phyloP scores from a whole-genome alignment of 2,329 filamentous ascomycete species.

The Ophiostoma triangulosporum region DNA sequence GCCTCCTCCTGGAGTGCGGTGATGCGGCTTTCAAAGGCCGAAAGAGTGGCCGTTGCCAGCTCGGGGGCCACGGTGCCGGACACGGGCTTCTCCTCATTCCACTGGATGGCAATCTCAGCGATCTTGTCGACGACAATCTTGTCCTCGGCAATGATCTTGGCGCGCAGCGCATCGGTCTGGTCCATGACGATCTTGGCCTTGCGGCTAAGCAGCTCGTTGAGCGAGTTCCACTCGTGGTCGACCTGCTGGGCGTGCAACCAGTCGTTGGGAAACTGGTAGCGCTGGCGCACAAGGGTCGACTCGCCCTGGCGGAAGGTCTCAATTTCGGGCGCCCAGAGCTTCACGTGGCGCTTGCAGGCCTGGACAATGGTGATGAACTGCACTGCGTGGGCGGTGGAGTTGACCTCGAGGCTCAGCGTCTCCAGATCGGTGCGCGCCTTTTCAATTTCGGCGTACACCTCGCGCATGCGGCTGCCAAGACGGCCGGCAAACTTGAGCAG shows the following conservation, averaged over 20 bases:
- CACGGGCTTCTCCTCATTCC: constrained; percentile 94
- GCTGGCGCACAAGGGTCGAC: constrained; percentile 76
- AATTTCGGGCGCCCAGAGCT: constrained; percentile 88
- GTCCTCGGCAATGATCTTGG: constrained; percentile 91
- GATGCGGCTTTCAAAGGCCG: constrained; percentile 71
- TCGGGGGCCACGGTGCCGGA: constrained; percentile 88
- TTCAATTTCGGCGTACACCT: constrained; percentile 83
- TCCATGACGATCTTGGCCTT: constrained; percentile 95
- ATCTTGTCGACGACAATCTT: constrained; percentile 84
- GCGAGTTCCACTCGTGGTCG: constrained; percentile 84
- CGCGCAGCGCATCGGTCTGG: constrained; percentile 84
- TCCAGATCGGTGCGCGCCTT: constrained; percentile 84
- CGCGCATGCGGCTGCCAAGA: constrained; percentile 78
- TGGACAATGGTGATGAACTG: constrained; percentile 98
- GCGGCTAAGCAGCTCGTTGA: constrained; percentile 81
- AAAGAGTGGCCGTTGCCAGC: constrained; percentile 70
- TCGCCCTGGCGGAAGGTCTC: constrained; percentile 93
- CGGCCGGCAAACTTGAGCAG: constrained; percentile 83
- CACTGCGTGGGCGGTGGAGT: constrained; percentile 91
- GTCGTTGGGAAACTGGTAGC: constrained; percentile 85
- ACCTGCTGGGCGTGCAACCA: constrained; percentile 96
- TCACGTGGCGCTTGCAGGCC: constrained; percentile 86
- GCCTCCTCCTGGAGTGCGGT: constrained; percentile 75
- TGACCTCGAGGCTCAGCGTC: constrained; percentile 80
- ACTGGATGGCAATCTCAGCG: constrained; percentile 67